Conservation (phyloP, 176 grass and related monocot species). For the Aegilops sharonensis region DNA sequence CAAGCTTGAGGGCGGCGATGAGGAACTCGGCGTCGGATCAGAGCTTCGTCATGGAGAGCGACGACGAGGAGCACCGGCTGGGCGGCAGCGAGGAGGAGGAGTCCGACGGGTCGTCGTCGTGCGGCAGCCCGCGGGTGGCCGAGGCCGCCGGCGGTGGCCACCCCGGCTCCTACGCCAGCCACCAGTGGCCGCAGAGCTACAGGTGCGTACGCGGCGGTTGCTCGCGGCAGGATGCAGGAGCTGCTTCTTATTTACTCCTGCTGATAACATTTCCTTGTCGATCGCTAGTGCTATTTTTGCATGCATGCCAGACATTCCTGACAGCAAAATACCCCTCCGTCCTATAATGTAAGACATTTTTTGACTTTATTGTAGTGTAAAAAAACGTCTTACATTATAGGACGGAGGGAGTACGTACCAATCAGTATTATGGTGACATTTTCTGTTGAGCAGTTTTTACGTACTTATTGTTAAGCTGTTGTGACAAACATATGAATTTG, state of each 20-base stretch:
- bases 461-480: no score
- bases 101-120: slow-evolving; percentile 47
- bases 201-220: slow-evolving; percentile 33
- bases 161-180: slow-evolving; percentile 57
- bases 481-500: no score
- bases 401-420: no score
- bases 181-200: slow-evolving; percentile 92
- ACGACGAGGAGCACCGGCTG: slow-evolving; percentile 41
- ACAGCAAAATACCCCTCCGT: no score
- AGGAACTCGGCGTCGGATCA: slow-evolving; percentile 63
- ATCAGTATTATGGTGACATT: no score
- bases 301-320: not conserved
- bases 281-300: not conserved
- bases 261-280: not conserved
- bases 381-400: no score
- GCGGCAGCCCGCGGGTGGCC: slow-evolving; percentile 25
- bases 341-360: no score
- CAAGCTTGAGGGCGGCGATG: slow-evolving; percentile 18
- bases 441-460: no score
- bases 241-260: no score
- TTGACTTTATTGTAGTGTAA: no score
- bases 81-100: slow-evolving; percentile 16
- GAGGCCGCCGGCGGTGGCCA: slow-evolving; percentile 21
- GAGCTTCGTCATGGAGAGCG: slow-evolving; percentile 72
- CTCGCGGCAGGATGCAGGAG: not conserved